phyloP scores from a whole-genome alignment of 2,329 filamentous ascomycete species.

The Boeremia exigua region DNA sequence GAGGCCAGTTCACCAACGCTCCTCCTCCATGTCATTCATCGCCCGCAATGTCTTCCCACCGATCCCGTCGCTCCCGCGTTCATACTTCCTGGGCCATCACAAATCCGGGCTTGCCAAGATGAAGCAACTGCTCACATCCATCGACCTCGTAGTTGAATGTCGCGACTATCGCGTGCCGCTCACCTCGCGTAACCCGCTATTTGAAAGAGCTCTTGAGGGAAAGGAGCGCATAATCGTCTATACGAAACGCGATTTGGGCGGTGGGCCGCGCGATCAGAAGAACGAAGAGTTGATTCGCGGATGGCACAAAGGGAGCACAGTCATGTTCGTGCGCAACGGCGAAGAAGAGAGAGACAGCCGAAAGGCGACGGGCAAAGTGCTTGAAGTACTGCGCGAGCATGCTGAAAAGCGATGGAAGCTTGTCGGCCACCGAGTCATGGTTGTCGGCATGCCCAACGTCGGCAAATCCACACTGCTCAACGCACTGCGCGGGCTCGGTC shows the following conservation, averaged over 20 bases:
- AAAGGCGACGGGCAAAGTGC: constrained; percentile 46
- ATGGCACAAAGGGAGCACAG: constrained; percentile 61
- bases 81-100: constrained; percentile 96
- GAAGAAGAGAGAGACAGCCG: constrained; percentile 28
- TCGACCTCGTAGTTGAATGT: constrained; percentile 91
- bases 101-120: constrained; percentile 80
- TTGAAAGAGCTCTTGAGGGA: constrained; percentile 77
- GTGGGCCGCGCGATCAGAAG: constrained; percentile 34
- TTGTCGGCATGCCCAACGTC: constrained; percentile 98
- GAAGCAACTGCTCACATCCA: constrained; percentile 77
- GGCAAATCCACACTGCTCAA: constrained; percentile 97
- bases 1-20: constrained; percentile 1
- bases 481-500: constrained; percentile 73
- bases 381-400: constrained; percentile 59
- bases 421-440: constrained; percentile 82
- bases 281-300: constrained; percentile 59
- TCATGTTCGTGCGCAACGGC: constrained; percentile 59
- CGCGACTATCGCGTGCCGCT: constrained; percentile 91
- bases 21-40: constrained; percentile 57
- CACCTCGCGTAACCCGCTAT: constrained; percentile 86
- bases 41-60: constrained; percentile 76
- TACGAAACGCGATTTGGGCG: constrained; percentile 75
- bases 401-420: constrained; percentile 63
- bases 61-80: constrained; percentile 77
- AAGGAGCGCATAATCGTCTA: constrained; percentile 83